Conservation (phyloP, 495 filamentous ascomycete genomes). For the Aspergillus cristatus region DNA sequence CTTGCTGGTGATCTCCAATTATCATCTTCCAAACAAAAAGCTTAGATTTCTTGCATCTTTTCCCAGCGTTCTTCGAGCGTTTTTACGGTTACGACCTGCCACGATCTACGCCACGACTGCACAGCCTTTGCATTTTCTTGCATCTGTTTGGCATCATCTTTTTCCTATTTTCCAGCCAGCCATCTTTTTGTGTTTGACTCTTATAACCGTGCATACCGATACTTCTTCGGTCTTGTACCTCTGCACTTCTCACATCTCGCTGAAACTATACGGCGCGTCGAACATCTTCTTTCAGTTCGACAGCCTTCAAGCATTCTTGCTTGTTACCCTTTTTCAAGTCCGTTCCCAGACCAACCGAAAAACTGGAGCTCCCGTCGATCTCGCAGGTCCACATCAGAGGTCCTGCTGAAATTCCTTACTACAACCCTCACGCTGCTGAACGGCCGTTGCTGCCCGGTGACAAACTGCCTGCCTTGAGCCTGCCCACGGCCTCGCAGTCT, state of each 20-base stretch:
- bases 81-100: conserved; percentile 26
- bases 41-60: conserved; percentile 1
- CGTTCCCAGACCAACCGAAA: conserved; percentile 62
- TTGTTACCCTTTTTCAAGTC: conserved; percentile 28
- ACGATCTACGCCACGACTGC: conserved; percentile 31
- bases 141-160: conserved; percentile 14
- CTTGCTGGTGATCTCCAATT: conserved; percentile 21
- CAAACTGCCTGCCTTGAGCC: conserved; percentile 66
- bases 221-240: neutral
- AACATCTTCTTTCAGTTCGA: conserved; percentile 19
- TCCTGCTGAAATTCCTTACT: conserved; percentile 68
- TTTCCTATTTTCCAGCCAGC: conserved; percentile 10
- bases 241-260: too few species aligned
- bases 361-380: conserved; percentile 96
- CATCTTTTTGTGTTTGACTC: conserved; percentile 16
- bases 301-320: conserved; percentile 7
- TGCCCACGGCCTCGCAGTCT: conserved; percentile 63
- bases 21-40: conserved; percentile 8
- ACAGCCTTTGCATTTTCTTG: conserved; percentile 22
- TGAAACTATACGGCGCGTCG: too few species aligned
- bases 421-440: conserved; percentile 61
- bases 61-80: conserved; percentile 10
- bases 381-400: conserved; percentile 86
- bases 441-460: conserved; percentile 63
- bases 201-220: conserved; percentile 1